A percentile compares a stretch with the other conserved stretches of the same genome.
Evolutionary conservation across 371 early-diverging fungal species (phyloP).

Genomic region (Mortierella sp.): DNA sequence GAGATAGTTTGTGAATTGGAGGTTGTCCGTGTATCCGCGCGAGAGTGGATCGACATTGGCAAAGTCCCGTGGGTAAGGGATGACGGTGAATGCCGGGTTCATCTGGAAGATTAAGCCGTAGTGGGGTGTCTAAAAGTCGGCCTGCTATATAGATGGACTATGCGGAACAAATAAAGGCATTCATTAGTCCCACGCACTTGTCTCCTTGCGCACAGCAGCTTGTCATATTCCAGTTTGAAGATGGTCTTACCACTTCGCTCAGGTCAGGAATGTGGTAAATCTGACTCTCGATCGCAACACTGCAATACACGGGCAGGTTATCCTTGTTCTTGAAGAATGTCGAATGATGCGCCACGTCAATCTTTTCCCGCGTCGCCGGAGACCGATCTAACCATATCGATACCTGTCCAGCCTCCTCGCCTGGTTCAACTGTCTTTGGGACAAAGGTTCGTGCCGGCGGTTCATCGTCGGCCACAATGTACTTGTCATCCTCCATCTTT

Average conservation of each 20-base stretch:
- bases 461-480: neutral
- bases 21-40: neutral
- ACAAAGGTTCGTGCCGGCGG: neutral
- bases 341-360: neutral
- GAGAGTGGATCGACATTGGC: neutral
- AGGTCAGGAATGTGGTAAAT: neutral
- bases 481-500: neutral
- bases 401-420: neutral
- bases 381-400: neutral
- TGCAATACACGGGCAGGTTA: neutral
- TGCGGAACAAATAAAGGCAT: neutral
- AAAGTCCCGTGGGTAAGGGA: neutral
- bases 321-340: conserved; percentile 4
- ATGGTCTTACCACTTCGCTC: neutral
- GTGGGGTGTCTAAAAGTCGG: conserved; percentile 3
- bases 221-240: neutral
- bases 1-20: neutral
- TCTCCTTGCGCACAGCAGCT: neutral
- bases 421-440: neutral
- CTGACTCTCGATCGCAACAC: neutral
- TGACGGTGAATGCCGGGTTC: neutral
- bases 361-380: neutral
- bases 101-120: neutral
- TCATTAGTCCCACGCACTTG: neutral
- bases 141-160: neutral